Evolutionary conservation across 2,329 filamentous ascomycete genomes (phyloP), one percentile per base, ranked within the genome.

Genomic region (Fusarium sublunatum): DNA sequence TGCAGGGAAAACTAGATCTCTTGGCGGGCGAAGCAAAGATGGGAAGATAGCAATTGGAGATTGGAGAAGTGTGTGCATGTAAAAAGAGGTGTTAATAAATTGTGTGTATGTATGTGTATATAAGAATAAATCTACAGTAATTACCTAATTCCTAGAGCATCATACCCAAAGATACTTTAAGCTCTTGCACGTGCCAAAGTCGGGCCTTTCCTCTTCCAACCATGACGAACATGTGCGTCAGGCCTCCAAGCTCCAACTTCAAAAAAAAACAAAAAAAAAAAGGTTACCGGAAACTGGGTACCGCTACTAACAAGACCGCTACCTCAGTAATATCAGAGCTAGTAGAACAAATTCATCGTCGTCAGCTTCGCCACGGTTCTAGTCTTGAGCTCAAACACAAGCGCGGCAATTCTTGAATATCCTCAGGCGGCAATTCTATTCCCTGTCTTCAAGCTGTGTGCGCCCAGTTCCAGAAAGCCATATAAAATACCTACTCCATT

Each of bases 221-320:
- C 64, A 72, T 72, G 72, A 72, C 69, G 65, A 57, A 64, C 72
- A 73, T 73, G 72, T 73, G 70, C 72, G 72, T 73, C 72, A 74
- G 66, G 60, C 52, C 57, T 64, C 65, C 52, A 50, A 60, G 46
- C 49, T 28, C 34, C 58, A 51, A 57, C 53, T 57, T 49, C 50
- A 52, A 39, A n/a, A 34, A 19, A 19, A 19, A 19, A 19, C n/a
- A n/a, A n/a, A n/a, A n/a, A n/a, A n/a, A n/a, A n/a, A n/a, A n/a
- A n/a, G n/a, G 31, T 12, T 13, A 32, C 11, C n/a, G 6, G 11
- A 32, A 32, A n/a, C 7, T n/a, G 29, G 29, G 9, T 31, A 31
- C 29, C 10, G 12, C 19, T 19, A 19, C 19, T 19, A 19, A 3
- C 19, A 19, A 19, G 19, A 19, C 19, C 19, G 19, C 19, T 19